Percentiles rank a stretch among this genome's conserved stretches.
phyloP scores from a whole-genome alignment of 1,284 basidiomycete species.

The Moniliella sp. region DNA sequence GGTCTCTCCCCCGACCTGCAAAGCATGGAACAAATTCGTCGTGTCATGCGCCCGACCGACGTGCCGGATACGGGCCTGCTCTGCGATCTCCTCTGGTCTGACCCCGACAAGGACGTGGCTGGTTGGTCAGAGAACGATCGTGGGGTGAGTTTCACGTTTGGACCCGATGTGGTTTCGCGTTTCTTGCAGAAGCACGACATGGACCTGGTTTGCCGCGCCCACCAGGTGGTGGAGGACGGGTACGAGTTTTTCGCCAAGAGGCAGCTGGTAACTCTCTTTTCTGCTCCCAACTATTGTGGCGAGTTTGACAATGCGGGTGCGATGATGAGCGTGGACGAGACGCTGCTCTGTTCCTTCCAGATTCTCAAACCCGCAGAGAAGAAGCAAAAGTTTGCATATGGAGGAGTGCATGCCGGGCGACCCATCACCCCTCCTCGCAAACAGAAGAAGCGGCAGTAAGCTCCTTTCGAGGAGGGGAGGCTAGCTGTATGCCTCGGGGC shows the following conservation, averaged over 20 bases:
- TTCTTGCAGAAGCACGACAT: slow-evolving; percentile 96
- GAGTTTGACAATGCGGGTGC: slow-evolving; percentile 97
- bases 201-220: slow-evolving; percentile 93
- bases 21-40: slow-evolving; percentile 97
- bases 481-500: no score
- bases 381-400: slow-evolving; percentile 55
- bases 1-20: slow-evolving; percentile 85
- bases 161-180: slow-evolving; percentile 84
- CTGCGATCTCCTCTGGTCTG: slow-evolving; percentile 92
- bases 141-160: slow-evolving; percentile 94
- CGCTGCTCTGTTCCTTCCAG: slow-evolving; percentile 89
- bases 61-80: slow-evolving; percentile 91
- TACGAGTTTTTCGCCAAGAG: slow-evolving; percentile 98
- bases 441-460: slow-evolving; percentile 40
- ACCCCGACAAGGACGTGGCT: slow-evolving; percentile 96
- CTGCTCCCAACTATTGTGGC: slow-evolving; percentile 90
- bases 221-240: slow-evolving; percentile 96
- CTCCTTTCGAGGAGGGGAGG: no score
- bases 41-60: slow-evolving; percentile 96
- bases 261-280: slow-evolving; percentile 87
- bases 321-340: slow-evolving; percentile 99
- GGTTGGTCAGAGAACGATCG: slow-evolving; percentile 98
- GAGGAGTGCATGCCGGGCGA: slow-evolving; percentile 34
- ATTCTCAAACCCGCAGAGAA: slow-evolving; percentile 98
- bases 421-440: slow-evolving; percentile 43